These are phyloP conservation scores for Hansenula sp. DNA, from an alignment of 1,139 yeast species.

Conservation along the genomic window DNA sequence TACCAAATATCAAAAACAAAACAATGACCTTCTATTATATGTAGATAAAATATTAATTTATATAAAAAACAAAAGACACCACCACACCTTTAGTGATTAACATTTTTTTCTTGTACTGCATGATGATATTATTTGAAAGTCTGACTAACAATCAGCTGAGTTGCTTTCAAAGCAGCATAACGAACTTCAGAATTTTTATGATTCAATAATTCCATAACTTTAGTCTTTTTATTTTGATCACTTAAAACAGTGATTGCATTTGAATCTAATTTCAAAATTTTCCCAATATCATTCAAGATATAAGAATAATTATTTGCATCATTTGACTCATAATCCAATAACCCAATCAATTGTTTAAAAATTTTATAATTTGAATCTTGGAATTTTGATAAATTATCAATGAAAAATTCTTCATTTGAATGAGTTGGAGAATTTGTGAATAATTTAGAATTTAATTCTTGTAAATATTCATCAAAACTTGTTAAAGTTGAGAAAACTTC, in stretches of 20 bases:
- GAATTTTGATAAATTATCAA: constrained; percentile 72
- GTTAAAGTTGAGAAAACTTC: constrained; percentile 77
- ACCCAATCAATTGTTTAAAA: constrained; percentile 48
- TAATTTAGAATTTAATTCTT: constrained; percentile 75
- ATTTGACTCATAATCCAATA: constrained; percentile 32
- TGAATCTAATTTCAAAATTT: constrained; percentile 63
- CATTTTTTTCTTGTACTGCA: too few species aligned
- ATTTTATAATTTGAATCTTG: constrained; percentile 75
- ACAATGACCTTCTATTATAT: neutral
- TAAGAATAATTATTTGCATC: constrained; percentile 26
- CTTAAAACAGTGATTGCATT: constrained; percentile 48
- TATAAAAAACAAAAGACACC: too few species aligned
- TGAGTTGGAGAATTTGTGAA: constrained; percentile 95
- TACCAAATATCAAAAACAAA: too few species aligned
- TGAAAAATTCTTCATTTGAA: constrained; percentile 84
- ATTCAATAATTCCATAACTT: constrained; percentile 82
- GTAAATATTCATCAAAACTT: constrained; percentile 87
- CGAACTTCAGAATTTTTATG: constrained; percentile 83
- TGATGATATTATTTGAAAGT: constrained; percentile 34
- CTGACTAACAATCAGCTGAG: constrained; percentile 87
- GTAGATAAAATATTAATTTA: neutral
- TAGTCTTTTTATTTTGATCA: constrained; percentile 57
- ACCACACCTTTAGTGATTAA: too few species aligned
- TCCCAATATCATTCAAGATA: constrained; percentile 63
- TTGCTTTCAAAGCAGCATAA: constrained; percentile 91